These are phyloP conservation scores for Pichia membranifaciens DNA, from an alignment of 805 yeast genomes.

Conservation along the genomic window DNA sequence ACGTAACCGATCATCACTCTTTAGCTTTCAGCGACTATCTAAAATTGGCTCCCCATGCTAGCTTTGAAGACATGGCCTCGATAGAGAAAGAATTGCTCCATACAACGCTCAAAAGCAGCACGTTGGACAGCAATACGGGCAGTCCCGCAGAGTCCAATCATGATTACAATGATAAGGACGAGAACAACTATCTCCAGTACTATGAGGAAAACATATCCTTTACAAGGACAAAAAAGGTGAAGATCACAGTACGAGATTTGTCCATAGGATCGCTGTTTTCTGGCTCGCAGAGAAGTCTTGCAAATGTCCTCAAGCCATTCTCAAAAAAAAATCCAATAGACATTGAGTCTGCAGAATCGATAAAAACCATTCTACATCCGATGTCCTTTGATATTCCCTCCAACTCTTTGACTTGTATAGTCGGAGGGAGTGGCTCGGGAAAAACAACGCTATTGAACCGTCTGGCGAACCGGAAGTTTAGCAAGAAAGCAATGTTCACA, in stretches of 20 bases:
- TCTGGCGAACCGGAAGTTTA: constrained; percentile 43
- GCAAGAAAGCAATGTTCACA: constrained; percentile 27
- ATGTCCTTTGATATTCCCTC: constrained; percentile 55
- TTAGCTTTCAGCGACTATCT: too few relatives aligned
- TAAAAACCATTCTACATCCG: constrained; percentile 39
- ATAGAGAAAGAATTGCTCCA: too few relatives aligned
- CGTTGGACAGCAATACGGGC: too few relatives aligned
- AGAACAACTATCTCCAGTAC: not conserved
- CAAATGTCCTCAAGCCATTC: not conserved
- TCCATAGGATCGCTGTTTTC: constrained; percentile 18
- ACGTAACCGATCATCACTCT: too few relatives aligned
- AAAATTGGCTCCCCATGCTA: too few relatives aligned
- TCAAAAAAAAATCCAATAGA: constrained; percentile 10
- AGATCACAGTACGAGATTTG: constrained; percentile 23
- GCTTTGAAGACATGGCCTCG: too few relatives aligned
- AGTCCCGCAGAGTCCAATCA: not conserved
- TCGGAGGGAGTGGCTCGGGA: constrained; percentile 88
- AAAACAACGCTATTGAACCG: constrained; percentile 75
- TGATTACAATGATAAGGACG: not conserved
- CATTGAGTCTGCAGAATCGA: constrained; percentile 17
- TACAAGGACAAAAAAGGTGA: constrained; percentile 23
- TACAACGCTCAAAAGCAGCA: too few relatives aligned
- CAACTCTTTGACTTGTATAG: constrained; percentile 67
- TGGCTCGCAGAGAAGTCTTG: not conserved
- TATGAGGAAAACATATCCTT: constrained; percentile 18